phyloP scores from a whole-genome alignment of 257 asterid genomes.

The Gentiana macrophylla region DNA sequence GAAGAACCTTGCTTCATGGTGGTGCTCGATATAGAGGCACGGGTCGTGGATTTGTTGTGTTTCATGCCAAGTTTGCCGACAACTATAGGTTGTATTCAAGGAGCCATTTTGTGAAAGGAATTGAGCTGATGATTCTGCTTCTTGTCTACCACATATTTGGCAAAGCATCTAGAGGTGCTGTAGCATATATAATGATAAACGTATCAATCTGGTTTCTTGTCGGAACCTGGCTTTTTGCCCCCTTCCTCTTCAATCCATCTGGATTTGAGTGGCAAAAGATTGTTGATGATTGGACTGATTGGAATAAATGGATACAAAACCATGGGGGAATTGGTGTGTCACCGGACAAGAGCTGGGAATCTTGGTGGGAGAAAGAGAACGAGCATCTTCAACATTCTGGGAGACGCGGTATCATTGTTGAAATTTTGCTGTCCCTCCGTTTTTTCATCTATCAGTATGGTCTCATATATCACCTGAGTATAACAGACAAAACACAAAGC shows the following conservation, averaged over 20 bases:
- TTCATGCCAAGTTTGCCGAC: conserved; percentile 86
- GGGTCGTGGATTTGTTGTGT: conserved; percentile 93
- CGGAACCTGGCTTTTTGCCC: conserved; percentile 94
- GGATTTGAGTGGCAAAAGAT: conserved; percentile 97
- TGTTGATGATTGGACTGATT: conserved; percentile 87
- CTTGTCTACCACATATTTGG: conserved; percentile 92
- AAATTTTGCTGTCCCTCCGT: conserved; percentile 72
- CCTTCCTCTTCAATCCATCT: conserved; percentile 87
- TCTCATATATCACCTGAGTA: conserved; percentile 75
- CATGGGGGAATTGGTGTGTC: conserved; percentile 91
- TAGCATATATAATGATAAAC: conserved; percentile 66
- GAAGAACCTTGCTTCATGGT: conserved; percentile 89
- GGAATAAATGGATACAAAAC: conserved; percentile 88
- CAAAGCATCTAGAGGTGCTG: conserved; percentile 42
- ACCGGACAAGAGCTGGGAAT: conserved; percentile 90
- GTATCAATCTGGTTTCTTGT: conserved; percentile 83
- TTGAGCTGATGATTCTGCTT: conserved; percentile 78
- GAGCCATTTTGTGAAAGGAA: conserved; percentile 87
- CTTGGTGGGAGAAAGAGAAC: conserved; percentile 96
- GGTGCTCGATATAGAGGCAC: conserved; percentile 90
- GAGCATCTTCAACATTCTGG: conserved; percentile 75
- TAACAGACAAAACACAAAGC: conserved; percentile 29
- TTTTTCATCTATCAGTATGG: conserved; percentile 86
- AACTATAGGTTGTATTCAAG: conserved; percentile 78
- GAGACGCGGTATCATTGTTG: conserved; percentile 53